These are phyloP conservation scores for Russula sp. DNA, from an alignment of 768 basidiomycete species.

Conservation along the genomic window DNA sequence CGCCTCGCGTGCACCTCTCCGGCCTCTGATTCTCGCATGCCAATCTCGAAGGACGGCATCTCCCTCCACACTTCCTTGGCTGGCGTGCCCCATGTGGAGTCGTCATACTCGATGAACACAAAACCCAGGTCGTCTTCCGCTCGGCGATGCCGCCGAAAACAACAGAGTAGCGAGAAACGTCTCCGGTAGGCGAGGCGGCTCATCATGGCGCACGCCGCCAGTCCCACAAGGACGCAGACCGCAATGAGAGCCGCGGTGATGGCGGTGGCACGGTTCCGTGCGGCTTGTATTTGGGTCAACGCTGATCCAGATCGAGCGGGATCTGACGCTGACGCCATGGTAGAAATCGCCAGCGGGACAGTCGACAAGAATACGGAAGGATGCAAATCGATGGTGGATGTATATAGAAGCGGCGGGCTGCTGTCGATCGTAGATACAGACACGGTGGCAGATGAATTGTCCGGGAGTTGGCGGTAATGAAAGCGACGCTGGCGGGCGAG, in stretches of 20 bases:
- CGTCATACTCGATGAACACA: constrained; percentile 16
- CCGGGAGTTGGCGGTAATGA: constrained; percentile 2
- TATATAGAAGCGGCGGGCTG: not conserved
- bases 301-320: not conserved
- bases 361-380: not conserved
- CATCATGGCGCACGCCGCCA: not conserved
- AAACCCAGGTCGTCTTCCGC: constrained; percentile 11
- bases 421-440: not conserved
- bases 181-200: not conserved
- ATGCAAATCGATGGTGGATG: not conserved
- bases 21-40: not conserved
- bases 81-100: constrained; percentile 6
- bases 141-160: not conserved
- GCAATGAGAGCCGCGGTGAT: constrained; percentile 7
- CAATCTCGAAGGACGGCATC: constrained; percentile 2
- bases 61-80: not conserved
- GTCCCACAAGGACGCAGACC: constrained; percentile 5
- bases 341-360: not conserved
- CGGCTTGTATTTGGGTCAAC: not conserved
- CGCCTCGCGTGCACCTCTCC: not conserved
- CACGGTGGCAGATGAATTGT: not conserved
- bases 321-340: not conserved
- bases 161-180: not conserved
- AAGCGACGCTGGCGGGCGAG: constrained; percentile 7
- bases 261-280: not conserved